Conservation (phyloP, 2,329 filamentous ascomycete species). For the Rhynchosporium graminicola region DNA sequence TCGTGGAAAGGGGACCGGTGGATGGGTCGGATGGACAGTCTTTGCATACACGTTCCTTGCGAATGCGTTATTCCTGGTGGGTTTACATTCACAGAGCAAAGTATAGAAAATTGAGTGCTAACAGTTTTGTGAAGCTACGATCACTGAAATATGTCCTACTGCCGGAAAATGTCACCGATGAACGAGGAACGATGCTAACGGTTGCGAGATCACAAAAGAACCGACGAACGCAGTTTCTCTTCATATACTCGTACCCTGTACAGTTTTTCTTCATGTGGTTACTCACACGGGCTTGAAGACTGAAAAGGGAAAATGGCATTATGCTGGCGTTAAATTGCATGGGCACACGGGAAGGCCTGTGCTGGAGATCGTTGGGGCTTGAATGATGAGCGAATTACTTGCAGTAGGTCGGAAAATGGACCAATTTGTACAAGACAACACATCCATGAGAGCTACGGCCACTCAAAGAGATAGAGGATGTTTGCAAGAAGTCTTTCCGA, state of each 20-base stretch:
- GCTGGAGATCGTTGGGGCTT: background rate
- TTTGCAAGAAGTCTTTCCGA: background rate
- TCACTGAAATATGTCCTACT: slow-evolving; percentile 95
- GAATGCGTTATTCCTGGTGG: slow-evolving; percentile 91
- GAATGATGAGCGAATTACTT: background rate
- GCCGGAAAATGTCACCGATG: slow-evolving; percentile 73
- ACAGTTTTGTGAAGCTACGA: slow-evolving; percentile 63
- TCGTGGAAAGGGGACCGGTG: slow-evolving; percentile 77
- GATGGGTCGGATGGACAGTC: slow-evolving; percentile 84
- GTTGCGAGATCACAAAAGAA: slow-evolving; percentile 85
- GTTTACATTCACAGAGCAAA: slow-evolving; percentile 34
- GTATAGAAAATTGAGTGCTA: slow-evolving; percentile 15
- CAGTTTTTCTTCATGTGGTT: slow-evolving; percentile 96
- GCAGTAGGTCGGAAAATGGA: background rate
- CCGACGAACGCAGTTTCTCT: slow-evolving; percentile 87
- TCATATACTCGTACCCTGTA: slow-evolving; percentile 90
- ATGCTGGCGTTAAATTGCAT: slow-evolving; percentile 28
- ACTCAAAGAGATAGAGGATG: no score
- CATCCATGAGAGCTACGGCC: background rate
- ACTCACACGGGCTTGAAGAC: slow-evolving; percentile 47
- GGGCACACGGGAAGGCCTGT: background rate
- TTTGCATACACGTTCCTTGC: slow-evolving; percentile 92
- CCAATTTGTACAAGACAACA: background rate
- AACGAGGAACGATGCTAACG: slow-evolving; percentile 60
- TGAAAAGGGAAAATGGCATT: slow-evolving; percentile 25